phyloP scores from a whole-genome alignment of 129 eudicot genomes.

The Flaveria brownii region DNA sequence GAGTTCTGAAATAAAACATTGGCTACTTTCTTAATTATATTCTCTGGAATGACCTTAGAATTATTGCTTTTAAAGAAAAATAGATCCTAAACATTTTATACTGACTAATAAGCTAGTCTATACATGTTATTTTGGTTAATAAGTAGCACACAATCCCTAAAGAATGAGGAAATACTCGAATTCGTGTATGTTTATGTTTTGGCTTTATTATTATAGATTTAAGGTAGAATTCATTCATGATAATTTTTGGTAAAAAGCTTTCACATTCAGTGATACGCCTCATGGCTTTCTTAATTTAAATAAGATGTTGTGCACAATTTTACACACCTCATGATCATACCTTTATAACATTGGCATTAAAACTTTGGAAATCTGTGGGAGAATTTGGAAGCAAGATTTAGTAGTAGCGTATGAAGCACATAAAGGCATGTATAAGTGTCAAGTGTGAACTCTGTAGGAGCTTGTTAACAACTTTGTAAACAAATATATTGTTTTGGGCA shows the following conservation, averaged over 20 bases:
- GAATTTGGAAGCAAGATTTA: conserved; percentile 1
- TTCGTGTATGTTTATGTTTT: neutral
- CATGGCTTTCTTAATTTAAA: conserved; percentile 17
- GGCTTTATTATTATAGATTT: conserved; percentile 11
- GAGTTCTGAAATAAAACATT: neutral
- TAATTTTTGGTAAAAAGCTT: conserved; percentile 8
- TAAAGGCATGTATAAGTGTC: neutral
- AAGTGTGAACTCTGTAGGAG: neutral
- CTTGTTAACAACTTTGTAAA: neutral
- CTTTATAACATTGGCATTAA: neutral
- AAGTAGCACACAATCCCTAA: neutral
- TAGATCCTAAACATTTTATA: neutral
- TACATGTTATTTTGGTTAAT: conserved; percentile 6
- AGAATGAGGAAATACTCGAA: neutral
- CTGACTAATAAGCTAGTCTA: neutral
- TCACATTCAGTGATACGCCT: neutral
- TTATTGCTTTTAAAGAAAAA: neutral
- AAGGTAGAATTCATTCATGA: neutral
- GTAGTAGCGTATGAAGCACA: neutral
- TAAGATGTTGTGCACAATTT: neutral
- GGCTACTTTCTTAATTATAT: neutral
- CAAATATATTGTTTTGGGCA: neutral
- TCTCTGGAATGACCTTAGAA: neutral
- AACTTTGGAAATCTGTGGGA: neutral
- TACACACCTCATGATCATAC: neutral